Base-by-base conservation (phyloP, 306 rosid genomes). In the Begonia loranthoides region DNA sequence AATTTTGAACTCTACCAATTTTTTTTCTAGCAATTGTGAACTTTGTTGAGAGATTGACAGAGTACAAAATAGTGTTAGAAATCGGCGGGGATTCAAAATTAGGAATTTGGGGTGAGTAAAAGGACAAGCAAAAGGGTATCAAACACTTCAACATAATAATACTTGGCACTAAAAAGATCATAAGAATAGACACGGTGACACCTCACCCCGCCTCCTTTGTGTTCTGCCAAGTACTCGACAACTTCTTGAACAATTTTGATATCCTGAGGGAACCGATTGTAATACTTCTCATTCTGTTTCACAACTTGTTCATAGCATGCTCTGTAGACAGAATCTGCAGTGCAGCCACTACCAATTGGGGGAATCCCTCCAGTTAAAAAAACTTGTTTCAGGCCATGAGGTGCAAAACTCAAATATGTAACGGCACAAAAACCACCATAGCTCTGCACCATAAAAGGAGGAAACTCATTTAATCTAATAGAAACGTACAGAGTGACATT, bases 301-400 rank as follows among this genome's bases (percentile, higher is more conserved):
- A 62, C 58, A 68, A 76, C 45, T 70, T 80, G 84, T 77, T 76
- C 80, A 74, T 62, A 73, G 80, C 92, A 54, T 54, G 75, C 88
- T 65, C 60, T 80, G 66, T 90, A 90, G 52, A 86, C 99, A 0
- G 69, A 15, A 56, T 80, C 94, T 50, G 94, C 92, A 11, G 86
- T 69, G 69, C 94, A 90, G 60, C 81, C 86, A 60, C 57, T 56
- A 75, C 82, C 86, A 56, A 82, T 64, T n/a, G 95, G 83, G 64
- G 99, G 99, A 62, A 70, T 82, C 66, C 99, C 99, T 57, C 99
- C 99, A 1, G 95, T 90, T 61, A 90, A 15, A 74, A 90, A 79
- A 66, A 66, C 95, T 70, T 82, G 88, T 38, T 73, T 78, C 69
- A 90, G 65, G 63, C 95, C 99, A 56, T 86, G 68, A 9, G 84